phyloP scores from a whole-genome alignment of 495 filamentous ascomycete genomes.

The Aspergillus affinis region DNA sequence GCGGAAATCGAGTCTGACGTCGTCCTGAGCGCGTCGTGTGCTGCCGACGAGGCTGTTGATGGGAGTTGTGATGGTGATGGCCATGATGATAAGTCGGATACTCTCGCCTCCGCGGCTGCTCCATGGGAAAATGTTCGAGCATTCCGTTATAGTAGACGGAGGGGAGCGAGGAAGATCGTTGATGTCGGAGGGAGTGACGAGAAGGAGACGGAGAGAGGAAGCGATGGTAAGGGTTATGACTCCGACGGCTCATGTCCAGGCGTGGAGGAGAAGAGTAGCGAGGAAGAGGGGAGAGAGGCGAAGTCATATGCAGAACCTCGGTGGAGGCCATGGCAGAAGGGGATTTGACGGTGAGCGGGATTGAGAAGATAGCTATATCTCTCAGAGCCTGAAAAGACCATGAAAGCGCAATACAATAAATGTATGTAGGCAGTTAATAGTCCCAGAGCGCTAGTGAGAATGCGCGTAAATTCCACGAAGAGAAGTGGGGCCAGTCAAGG shows the following conservation, averaged over 20 bases:
- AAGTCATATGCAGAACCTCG: constrained; percentile 6
- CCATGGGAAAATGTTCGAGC: constrained; percentile 34
- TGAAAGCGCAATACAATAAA: constrained; percentile 14
- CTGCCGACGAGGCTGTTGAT: constrained; percentile 22
- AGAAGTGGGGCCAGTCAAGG: constrained; percentile 18
- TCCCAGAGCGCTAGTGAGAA: constrained; percentile 15
- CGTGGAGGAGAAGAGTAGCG: constrained; percentile 5
- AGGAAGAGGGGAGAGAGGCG: constrained; percentile 12
- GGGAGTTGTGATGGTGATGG: constrained; percentile 19
- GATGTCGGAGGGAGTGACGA: constrained; percentile 19
- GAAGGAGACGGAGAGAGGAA: constrained; percentile 35
- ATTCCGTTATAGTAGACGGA: constrained; percentile 29
- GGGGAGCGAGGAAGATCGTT: constrained; percentile 33
- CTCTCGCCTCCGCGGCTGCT: constrained; percentile 28
- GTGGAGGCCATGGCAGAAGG: constrained; percentile 10
- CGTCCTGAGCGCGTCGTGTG: constrained; percentile 10
- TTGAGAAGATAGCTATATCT: background rate
- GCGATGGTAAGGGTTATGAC: constrained; percentile 40
- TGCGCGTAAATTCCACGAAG: constrained; percentile 16
- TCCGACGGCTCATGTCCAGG: constrained; percentile 30
- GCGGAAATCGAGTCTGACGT: constrained; percentile 39
- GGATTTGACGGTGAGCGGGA: constrained; percentile 5
- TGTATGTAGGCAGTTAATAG: constrained; percentile 22
- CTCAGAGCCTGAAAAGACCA: constrained; percentile 5
- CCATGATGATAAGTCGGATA: constrained; percentile 18